Evolutionary conservation across 768 basidiomycete species (phyloP), one percentile per base, ranked within the genome.

Genomic region (Phylloporus scabripes): DNA sequence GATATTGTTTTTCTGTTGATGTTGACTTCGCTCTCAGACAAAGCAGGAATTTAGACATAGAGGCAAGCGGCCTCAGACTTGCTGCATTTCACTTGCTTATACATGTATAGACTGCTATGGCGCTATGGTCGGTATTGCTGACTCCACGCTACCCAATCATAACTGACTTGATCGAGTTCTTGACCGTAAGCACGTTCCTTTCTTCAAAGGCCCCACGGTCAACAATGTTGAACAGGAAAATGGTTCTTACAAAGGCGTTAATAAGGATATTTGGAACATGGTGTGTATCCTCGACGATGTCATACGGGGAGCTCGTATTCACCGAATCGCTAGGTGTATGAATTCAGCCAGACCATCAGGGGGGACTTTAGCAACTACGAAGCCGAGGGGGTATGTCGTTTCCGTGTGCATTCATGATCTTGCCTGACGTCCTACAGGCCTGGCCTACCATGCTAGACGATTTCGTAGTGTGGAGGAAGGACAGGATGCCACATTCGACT

Each of bases 221-320:
- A 6, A 41, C 37, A 7, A 43, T 21, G 8, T 12, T 32, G 10
- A 32, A 46, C 48, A 74, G 69, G 69, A 79, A 44, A 72, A 66
- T 51, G 78, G 75, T 7, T 74, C 70, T 4, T 89, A 87, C 68
- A 90, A 83, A 60, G 85, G 83, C 0, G 80, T 82, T 12, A 92
- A 89, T 65, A 87, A 87, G 60, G 90, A 93, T 67, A 68, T 91
- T 8, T 93, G 90, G 90, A 78, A 67, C 49, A 92, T 92, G 89
- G 88, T 86, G 51, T 12, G 74, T 69, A 28, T 29, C 21, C 21
- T 48, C 32, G 10, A 38, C 20, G 11, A 18, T 3, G 7, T 24
- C 26, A 10, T 8, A 31, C 5, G 29, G 23, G 15, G 34, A 17
- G 20, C 20, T 20, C 20, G 11, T 41, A 41, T 41, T 51, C 7